Conservation (phyloP, 768 basidiomycete species). For the Phanerodontia chrysosporium region DNA sequence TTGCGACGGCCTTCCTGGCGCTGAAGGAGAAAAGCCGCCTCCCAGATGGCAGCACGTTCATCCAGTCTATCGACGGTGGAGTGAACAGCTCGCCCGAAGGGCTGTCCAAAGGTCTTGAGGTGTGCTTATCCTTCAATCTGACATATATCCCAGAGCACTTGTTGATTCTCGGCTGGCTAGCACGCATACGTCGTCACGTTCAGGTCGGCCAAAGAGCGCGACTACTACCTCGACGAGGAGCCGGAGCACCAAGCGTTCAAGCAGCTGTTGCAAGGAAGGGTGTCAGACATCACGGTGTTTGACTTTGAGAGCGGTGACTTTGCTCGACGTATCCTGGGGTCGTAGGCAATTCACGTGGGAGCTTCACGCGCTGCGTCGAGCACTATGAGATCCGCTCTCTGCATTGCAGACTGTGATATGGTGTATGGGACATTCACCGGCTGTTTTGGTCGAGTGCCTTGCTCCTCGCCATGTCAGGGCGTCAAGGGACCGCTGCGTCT, state of each 20-base stretch:
- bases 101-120: slow-evolving; percentile 1
- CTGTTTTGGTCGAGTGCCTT: too few relatives aligned
- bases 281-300: background rate
- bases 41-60: slow-evolving; percentile 2
- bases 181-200: slow-evolving; percentile 8
- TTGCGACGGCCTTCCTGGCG: slow-evolving; percentile 9
- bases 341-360: too few relatives aligned
- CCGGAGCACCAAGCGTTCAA: slow-evolving; percentile 6
- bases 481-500: too few relatives aligned
- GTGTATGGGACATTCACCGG: too few relatives aligned
- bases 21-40: slow-evolving; percentile 4
- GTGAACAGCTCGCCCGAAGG: slow-evolving; percentile 9
- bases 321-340: background rate
- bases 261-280: background rate
- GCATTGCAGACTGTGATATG: too few relatives aligned
- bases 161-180: background rate
- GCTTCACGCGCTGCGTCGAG: too few relatives aligned
- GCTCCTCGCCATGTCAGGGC: too few relatives aligned
- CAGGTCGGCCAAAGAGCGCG: background rate
- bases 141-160: background rate
- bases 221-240: slow-evolving; percentile 10
- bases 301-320: slow-evolving; percentile 10
- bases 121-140: background rate
- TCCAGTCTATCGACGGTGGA: slow-evolving; percentile 7
- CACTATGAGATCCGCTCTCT: too few relatives aligned